Evolutionary conservation across 129 eudicot genomes (phyloP).

Genomic region (Saussurea involucrata): DNA sequence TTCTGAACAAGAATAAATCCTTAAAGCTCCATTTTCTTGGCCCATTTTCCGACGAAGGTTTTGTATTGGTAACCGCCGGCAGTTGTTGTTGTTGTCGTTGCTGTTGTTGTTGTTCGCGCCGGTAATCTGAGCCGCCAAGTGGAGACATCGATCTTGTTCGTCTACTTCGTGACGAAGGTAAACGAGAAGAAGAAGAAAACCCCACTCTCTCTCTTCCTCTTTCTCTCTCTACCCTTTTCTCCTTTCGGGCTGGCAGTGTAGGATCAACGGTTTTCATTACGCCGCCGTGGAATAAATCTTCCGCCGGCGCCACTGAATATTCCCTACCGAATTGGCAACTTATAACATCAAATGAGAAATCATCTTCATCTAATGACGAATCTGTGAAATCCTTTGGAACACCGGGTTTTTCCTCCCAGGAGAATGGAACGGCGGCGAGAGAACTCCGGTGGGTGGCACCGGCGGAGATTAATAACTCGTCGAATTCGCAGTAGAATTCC

Average conservation of each 20-base stretch:
- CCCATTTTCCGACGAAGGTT: conserved; percentile 11
- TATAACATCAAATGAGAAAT: conserved; percentile 59
- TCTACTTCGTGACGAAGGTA: conserved; percentile 47
- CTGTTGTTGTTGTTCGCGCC: conserved; percentile 33
- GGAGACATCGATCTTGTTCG: conserved; percentile 78
- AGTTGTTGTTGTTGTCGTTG: conserved; percentile 3
- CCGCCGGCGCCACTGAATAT: conserved; percentile 41
- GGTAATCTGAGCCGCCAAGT: conserved; percentile 38
- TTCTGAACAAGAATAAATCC: conserved; percentile 77
- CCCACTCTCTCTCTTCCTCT: conserved; percentile 67
- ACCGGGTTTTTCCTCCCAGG: conserved; percentile 55
- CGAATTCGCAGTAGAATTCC: conserved; percentile 31
- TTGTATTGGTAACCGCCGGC: not conserved
- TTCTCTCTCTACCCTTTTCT: conserved; percentile 27
- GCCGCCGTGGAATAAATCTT: conserved; percentile 63
- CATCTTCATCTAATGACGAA: conserved; percentile 13
- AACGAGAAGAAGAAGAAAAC: conserved; percentile 17
- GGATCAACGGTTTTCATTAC: conserved; percentile 36
- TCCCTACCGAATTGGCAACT: conserved; percentile 29
- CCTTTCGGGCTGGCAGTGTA: not conserved
- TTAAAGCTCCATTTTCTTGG: conserved; percentile 60
- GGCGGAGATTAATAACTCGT: conserved; percentile 23
- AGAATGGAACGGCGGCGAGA: conserved; percentile 32
- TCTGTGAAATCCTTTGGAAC: conserved; percentile 16
- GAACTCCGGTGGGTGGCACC: not conserved